These are phyloP conservation scores for Thelonectria rubi DNA, from an alignment of 2,329 filamentous ascomycete genomes.

Conservation along the genomic window DNA sequence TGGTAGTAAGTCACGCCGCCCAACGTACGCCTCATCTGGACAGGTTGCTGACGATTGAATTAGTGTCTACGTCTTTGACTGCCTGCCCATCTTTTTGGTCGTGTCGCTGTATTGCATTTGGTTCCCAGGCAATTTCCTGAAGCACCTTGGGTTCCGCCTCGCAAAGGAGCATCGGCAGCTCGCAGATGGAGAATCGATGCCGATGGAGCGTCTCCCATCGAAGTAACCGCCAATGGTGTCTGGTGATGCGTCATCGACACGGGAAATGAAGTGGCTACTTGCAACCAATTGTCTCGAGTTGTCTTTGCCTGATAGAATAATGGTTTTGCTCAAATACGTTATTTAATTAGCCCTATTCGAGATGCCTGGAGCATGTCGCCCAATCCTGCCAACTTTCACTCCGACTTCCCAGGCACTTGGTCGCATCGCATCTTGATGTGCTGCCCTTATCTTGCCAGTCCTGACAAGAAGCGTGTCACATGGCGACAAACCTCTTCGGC, in stretches of 20 bases:
- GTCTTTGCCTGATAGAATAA: neutral
- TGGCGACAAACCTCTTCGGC: neutral
- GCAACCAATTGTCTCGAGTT: neutral
- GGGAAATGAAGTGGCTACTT: too few relatives aligned
- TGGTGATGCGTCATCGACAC: neutral
- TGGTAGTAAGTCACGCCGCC: slow-evolving; percentile 31
- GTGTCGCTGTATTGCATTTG: slow-evolving; percentile 33
- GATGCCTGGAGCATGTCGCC: neutral
- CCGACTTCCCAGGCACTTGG: too few relatives aligned
- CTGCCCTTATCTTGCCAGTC: neutral
- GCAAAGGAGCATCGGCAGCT: slow-evolving; percentile 13
- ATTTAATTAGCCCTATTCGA: neutral
- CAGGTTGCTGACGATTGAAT: neutral
- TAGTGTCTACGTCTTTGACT: slow-evolving; percentile 33
- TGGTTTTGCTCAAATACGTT: neutral
- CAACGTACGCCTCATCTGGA: accelerated
- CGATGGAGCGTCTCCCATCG: neutral
- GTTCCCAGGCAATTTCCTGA: slow-evolving; percentile 31
- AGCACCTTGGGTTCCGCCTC: slow-evolving; percentile 31
- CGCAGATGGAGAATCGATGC: neutral
- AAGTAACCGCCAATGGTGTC: neutral
- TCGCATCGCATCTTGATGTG: neutral
- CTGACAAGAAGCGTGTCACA: neutral
- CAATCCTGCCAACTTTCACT: neutral
- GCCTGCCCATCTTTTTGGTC: slow-evolving; percentile 29